Conservation (phyloP, 148 eudicot genomes). For the Bassia scoparia region DNA sequence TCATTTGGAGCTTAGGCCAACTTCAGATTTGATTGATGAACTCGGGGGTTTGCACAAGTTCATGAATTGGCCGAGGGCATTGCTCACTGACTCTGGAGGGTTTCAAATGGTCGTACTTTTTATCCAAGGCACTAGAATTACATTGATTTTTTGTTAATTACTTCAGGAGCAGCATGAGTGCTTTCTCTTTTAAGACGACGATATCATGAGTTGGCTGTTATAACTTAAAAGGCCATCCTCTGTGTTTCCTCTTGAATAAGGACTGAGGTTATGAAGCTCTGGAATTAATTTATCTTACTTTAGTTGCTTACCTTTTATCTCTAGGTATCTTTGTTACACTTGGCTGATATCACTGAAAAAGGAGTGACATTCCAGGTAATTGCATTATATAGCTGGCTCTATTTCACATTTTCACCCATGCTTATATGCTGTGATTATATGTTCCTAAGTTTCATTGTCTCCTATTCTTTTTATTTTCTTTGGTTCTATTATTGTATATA, state of each 20-base stretch:
- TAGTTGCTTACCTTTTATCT: neutral
- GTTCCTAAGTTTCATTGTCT: no score
- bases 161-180: neutral
- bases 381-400: constrained; percentile 21
- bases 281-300: neutral
- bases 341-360: constrained; percentile 86
- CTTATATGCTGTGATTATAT: no score
- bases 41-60: constrained; percentile 87
- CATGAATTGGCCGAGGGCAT: constrained; percentile 90
- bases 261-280: neutral
- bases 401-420: no score
- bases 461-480: no score
- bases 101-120: constrained; percentile 76
- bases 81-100: constrained; percentile 95
- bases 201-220: no score
- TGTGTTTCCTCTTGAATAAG: neutral
- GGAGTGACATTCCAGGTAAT: constrained; percentile 93
- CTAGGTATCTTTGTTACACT: constrained; percentile 76
- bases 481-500: no score
- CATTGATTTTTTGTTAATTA: constrained; percentile 5
- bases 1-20: constrained; percentile 50
- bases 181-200: no score
- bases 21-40: constrained; percentile 81
- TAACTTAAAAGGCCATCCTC: no score
- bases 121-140: neutral